Conservation (phyloP, 305 asterid genomes). For the Andrographis paniculata region DNA sequence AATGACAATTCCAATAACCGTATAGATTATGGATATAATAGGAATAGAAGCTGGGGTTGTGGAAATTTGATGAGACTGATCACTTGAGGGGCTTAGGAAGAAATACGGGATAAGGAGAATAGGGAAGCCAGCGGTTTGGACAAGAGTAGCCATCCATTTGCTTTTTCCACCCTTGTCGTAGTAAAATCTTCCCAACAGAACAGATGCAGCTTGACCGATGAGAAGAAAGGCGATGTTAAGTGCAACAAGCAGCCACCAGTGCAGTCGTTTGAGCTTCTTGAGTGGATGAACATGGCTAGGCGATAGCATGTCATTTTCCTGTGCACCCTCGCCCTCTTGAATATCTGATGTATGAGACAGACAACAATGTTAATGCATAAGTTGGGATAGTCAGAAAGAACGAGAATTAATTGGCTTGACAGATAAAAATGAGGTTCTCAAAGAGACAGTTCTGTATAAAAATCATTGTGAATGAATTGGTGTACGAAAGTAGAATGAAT, state of each 20-base stretch:
- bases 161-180: slow-evolving; percentile 89
- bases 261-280: slow-evolving; percentile 38
- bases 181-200: slow-evolving; percentile 68
- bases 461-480: too few relatives aligned
- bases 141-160: slow-evolving; percentile 83
- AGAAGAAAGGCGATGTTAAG: slow-evolving; percentile 55
- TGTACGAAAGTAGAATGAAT: too few relatives aligned
- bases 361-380: background rate
- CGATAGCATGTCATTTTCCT: slow-evolving; percentile 1
- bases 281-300: slow-evolving; percentile 31
- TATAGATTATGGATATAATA: slow-evolving; percentile 30
- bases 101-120: slow-evolving; percentile 58
- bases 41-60: slow-evolving; percentile 30
- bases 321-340: background rate
- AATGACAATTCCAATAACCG: slow-evolving; percentile 42
- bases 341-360: background rate
- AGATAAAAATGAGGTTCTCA: too few relatives aligned
- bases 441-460: too few relatives aligned
- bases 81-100: slow-evolving; percentile 33
- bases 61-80: slow-evolving; percentile 23
- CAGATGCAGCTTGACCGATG: slow-evolving; percentile 80
- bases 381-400: too few relatives aligned
- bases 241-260: slow-evolving; percentile 70
- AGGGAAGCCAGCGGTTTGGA: slow-evolving; percentile 89
- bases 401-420: too few relatives aligned